phyloP scores from a whole-genome alignment of 2,329 filamentous ascomycete species.

The Botrytis aclada region DNA sequence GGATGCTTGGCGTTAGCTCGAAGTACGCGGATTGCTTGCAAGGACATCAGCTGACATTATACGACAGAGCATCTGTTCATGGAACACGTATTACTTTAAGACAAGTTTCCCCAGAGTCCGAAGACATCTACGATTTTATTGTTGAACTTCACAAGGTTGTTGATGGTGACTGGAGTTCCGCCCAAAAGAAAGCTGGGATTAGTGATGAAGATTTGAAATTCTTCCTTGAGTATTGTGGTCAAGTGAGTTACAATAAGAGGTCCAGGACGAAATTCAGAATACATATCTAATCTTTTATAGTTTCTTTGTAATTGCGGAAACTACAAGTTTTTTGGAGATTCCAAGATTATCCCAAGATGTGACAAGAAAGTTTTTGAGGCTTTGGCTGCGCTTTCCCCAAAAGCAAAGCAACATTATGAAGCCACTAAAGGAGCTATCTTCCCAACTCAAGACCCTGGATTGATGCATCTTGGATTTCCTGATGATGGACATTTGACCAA shows the following conservation, averaged over 20 bases:
- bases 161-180: slow-evolving; percentile 66
- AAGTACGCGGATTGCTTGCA: slow-evolving; percentile 12
- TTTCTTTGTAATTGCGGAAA: slow-evolving; percentile 78
- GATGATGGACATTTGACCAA: slow-evolving; percentile 75
- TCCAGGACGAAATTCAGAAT: neutral
- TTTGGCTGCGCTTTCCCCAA: slow-evolving; percentile 57
- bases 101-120: slow-evolving; percentile 78
- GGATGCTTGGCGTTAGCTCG: neutral
- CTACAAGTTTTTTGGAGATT: slow-evolving; percentile 84
- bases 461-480: slow-evolving; percentile 74
- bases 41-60: slow-evolving; percentile 9
- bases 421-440: slow-evolving; percentile 71
- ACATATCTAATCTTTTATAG: slow-evolving; percentile 37
- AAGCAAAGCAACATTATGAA: slow-evolving; percentile 62
- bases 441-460: slow-evolving; percentile 57
- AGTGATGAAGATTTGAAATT: slow-evolving; percentile 60
- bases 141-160: slow-evolving; percentile 64
- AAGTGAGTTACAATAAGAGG: slow-evolving; percentile 35
- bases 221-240: slow-evolving; percentile 70
- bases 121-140: slow-evolving; percentile 79
- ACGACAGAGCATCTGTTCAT: slow-evolving; percentile 65
- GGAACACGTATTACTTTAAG: slow-evolving; percentile 76
- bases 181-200: slow-evolving; percentile 63
- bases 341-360: slow-evolving; percentile 77
- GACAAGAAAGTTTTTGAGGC: slow-evolving; percentile 60